Evolutionary conservation across 805 yeast genomes (phyloP).

Genomic region (Starmerella scarabaei): DNA sequence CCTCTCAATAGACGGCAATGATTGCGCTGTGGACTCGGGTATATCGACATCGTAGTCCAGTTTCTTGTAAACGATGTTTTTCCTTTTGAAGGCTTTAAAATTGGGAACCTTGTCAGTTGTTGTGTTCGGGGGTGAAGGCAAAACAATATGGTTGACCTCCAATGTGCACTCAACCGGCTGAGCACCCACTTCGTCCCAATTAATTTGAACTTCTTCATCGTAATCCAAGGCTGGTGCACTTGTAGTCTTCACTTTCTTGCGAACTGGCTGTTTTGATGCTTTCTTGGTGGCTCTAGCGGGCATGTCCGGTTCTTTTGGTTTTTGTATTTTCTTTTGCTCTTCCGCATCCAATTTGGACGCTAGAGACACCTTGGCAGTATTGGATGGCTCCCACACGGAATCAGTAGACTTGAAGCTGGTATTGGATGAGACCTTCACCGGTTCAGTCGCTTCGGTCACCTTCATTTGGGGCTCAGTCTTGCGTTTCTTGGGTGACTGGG

Average conservation of each 20-base stretch:
- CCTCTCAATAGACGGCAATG: no score
- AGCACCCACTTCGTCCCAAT: not conserved
- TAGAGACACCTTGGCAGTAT: not conserved
- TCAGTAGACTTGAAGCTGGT: no score
- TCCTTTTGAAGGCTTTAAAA: constrained; percentile 21
- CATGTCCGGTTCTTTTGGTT: not conserved
- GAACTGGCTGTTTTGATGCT: not conserved
- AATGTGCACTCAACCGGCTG: not conserved
- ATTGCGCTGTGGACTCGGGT: no score
- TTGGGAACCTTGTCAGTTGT: constrained; percentile 6
- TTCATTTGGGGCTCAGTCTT: no score
- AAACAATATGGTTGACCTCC: not conserved
- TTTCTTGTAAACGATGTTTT: no score
- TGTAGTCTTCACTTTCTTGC: not conserved
- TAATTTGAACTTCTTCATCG: not conserved
- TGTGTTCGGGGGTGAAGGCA: not conserved
- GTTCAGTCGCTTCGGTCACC: not conserved
- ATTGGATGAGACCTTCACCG: no score
- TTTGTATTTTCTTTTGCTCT: not conserved
- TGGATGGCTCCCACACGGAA: no score
- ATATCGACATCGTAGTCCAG: not conserved
- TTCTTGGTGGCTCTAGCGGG: no score
- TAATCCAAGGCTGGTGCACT: not conserved
- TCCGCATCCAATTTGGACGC: not conserved
- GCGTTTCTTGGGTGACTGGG: not conserved